A percentile compares a stretch with the other conserved stretches of the same genome.
These are phyloP conservation scores for Solanum medicagineum DNA, from an alignment of 257 asterid species.

Conservation along the genomic window DNA sequence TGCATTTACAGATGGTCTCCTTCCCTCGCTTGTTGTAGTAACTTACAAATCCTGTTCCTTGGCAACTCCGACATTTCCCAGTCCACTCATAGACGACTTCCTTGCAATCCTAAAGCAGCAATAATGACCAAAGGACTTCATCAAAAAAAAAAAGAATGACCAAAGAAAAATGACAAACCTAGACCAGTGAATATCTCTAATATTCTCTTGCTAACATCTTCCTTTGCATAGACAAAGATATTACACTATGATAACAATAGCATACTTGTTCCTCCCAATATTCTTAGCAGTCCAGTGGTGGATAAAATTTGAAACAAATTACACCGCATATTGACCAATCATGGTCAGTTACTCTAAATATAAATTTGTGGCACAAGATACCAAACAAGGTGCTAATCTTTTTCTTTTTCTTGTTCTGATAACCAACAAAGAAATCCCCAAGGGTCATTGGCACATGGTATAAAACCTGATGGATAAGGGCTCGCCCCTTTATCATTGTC, in stretches of 20 bases:
- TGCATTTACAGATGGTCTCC: conserved; percentile 84
- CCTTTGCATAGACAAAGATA: neutral
- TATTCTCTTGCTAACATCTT: neutral
- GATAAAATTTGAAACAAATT: neutral
- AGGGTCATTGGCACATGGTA: neutral
- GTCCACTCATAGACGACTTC: conserved; percentile 89
- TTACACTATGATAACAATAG: neutral
- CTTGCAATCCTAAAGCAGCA: conserved; percentile 54
- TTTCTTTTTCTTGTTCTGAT: neutral
- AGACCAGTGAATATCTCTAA: neutral
- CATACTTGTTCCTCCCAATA: neutral
- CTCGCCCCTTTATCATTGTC: neutral
- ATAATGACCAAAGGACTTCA: neutral
- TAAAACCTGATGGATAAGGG: neutral
- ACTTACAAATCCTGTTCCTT: conserved; percentile 79
- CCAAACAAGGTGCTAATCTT: neutral
- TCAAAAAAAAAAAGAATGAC: neutral
- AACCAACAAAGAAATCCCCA: neutral
- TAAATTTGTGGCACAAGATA: neutral
- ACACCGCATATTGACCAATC: neutral
- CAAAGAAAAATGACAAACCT: neutral
- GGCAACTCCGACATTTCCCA: conserved; percentile 94
- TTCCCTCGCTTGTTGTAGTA: conserved; percentile 75
- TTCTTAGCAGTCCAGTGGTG: neutral
- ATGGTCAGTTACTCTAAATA: neutral